phyloP scores from a whole-genome alignment of 345 rosid species.

The Psidium guajava region DNA sequence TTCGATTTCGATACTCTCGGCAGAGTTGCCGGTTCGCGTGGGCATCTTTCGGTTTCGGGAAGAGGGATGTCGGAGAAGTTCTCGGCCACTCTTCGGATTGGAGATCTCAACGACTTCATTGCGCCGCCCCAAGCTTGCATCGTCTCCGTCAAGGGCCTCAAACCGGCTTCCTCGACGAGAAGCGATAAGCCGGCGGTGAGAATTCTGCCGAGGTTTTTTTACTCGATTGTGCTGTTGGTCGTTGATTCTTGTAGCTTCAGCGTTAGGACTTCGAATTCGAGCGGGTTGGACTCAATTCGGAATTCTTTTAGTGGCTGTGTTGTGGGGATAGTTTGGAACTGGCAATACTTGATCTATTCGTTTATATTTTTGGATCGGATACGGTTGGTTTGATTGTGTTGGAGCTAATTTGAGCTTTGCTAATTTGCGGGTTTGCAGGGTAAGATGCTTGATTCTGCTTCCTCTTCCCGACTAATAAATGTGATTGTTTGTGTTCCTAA shows the following conservation, averaged over 20 bases:
- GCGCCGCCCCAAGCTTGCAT: constrained; percentile 90
- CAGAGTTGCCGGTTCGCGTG: neutral
- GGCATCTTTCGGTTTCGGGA: neutral
- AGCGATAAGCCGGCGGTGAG: constrained; percentile 51
- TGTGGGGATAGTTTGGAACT: neutral
- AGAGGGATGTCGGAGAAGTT: constrained; percentile 69
- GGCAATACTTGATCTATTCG: neutral
- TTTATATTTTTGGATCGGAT: neutral
- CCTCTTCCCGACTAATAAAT: neutral
- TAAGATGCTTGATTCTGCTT: neutral
- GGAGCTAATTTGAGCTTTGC: neutral
- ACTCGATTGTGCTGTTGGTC: neutral
- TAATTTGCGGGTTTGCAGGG: neutral
- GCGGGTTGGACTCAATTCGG: neutral
- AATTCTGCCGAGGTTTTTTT: neutral
- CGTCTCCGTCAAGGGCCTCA: constrained; percentile 50
- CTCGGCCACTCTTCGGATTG: constrained; percentile 73
- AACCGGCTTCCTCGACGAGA: constrained; percentile 23
- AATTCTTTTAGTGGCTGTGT: neutral
- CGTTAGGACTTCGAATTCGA: neutral
- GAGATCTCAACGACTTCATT: constrained; percentile 94
- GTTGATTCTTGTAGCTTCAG: neutral
- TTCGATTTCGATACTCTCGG: neutral
- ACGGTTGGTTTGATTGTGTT: neutral
- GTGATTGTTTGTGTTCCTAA: neutral